phyloP scores from a whole-genome alignment of 306 rosid genomes.

The Fragaria vesca region DNA sequence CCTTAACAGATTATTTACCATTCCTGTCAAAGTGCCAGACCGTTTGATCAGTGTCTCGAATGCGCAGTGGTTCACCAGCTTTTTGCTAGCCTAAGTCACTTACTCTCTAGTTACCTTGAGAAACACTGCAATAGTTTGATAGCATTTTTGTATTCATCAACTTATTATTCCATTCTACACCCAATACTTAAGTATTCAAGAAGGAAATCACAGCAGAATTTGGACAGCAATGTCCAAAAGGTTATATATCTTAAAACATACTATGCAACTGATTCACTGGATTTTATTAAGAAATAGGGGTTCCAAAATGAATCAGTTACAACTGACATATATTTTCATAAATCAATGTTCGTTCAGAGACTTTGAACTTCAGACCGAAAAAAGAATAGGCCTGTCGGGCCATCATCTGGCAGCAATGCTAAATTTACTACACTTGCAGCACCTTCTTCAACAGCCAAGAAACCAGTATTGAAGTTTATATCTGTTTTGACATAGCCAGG shows the following conservation, averaged over 20 bases:
- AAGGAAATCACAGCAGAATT: not conserved
- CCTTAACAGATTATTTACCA: too few relatives aligned
- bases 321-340: not conserved
- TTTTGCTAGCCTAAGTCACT: too few relatives aligned
- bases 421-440: constrained; percentile 48
- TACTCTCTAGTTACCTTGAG: not conserved
- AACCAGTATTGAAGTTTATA: constrained; percentile 30
- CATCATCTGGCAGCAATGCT: constrained; percentile 43
- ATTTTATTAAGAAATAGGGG: not conserved
- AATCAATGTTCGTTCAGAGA: not conserved
- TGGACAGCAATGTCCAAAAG: not conserved
- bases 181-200: not conserved
- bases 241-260: not conserved
- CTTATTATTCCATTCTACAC: not conserved
- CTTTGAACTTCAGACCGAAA: constrained; percentile 25
- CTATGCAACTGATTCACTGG: not conserved
- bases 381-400: constrained; percentile 51
- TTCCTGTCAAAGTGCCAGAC: too few relatives aligned
- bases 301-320: not conserved
- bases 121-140: not conserved
- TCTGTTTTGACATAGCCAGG: constrained; percentile 56
- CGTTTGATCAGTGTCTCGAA: too few relatives aligned
- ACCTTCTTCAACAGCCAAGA: constrained; percentile 45
- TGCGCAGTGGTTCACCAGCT: too few relatives aligned
- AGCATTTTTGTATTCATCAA: not conserved